phyloP scores from a whole-genome alignment of 257 asterid genomes.

The Plantago elongata region DNA sequence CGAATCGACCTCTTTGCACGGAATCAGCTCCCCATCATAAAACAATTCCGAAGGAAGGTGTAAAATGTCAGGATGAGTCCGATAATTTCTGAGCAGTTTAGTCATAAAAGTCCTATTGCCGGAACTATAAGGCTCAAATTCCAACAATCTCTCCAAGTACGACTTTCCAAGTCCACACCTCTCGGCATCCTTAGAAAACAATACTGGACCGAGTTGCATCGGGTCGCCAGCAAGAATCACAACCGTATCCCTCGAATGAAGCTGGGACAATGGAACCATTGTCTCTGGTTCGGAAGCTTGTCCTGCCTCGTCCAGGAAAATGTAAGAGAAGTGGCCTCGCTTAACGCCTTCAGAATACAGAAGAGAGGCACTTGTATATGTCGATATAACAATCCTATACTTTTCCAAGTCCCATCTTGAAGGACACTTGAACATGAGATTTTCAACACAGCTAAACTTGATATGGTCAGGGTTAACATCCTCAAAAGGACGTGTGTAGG shows the following conservation, averaged over 20 bases:
- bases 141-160: constrained; percentile 70
- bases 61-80: constrained; percentile 71
- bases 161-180: constrained; percentile 67
- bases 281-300: constrained; percentile 98
- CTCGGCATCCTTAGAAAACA: constrained; percentile 67
- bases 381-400: constrained; percentile 61
- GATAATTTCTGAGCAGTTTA: constrained; percentile 63
- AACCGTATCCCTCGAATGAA: constrained; percentile 34
- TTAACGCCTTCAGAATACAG: constrained; percentile 61
- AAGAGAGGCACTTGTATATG: constrained; percentile 66
- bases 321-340: constrained; percentile 69
- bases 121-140: constrained; percentile 36
- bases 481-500: constrained; percentile 60
- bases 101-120: constrained; percentile 47
- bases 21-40: constrained; percentile 56
- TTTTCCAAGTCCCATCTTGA: constrained; percentile 34
- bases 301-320: constrained; percentile 97
- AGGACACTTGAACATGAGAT: constrained; percentile 53
- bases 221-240: constrained; percentile 96
- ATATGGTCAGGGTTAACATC: constrained; percentile 53
- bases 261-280: constrained; percentile 80
- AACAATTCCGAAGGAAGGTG: constrained; percentile 72
- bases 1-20: constrained; percentile 51
- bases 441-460: constrained; percentile 55
- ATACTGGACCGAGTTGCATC: constrained; percentile 85